Evolutionary conservation across 495 filamentous ascomycete species (phyloP), one percentile per base, ranked within the genome.

Genomic region (Aspergillus ellipticus): DNA sequence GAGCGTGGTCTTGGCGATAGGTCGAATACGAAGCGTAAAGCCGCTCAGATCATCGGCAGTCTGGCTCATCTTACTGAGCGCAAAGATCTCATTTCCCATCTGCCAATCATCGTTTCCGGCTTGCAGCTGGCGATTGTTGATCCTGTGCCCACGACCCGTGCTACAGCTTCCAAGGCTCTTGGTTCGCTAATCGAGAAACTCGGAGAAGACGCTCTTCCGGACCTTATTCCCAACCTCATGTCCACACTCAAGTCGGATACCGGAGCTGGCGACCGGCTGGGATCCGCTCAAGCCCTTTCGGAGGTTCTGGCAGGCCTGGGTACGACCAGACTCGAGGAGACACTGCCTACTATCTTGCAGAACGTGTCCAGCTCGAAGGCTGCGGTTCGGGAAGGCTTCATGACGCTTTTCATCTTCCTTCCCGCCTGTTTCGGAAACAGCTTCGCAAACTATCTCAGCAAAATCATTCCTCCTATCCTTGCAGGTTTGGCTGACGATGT

Each of bases 401-500:
- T 98, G 94, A 96, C 94, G 24, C 81, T 98, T 39, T 98, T 98
- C 74, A 97, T 98, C 60, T 98, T 96, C 80, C 84, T 98, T 73
- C 94, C 94, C 16, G 95, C 95, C 54, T 98, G 94, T 73, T 98
- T 98, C 67, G 94, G 94, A 61, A 97, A 97, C 79, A 96, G 92
- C 75, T 98, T 98, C 68, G 89, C 94, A 57, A 87, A 89, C 65
- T 98, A 98, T 65, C 87, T 98, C 49, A 89, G 86, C 79, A 90
- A 86, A 66, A 96, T 98, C 64, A 97, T 98, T 65, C 94, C 94
- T 2, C 92, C 94, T 4, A 97, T 98, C 62, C 80, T 98, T 56
- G 84, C 89, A 43, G 95, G 95, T 64, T 82, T 98, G 67, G 95
- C 94, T 16, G 94, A 98, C 60, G 94, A 98, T 66, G 75, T 96